phyloP scores from a whole-genome alignment of 2,329 filamentous ascomycete genomes.

The Diplodia sapinea region DNA sequence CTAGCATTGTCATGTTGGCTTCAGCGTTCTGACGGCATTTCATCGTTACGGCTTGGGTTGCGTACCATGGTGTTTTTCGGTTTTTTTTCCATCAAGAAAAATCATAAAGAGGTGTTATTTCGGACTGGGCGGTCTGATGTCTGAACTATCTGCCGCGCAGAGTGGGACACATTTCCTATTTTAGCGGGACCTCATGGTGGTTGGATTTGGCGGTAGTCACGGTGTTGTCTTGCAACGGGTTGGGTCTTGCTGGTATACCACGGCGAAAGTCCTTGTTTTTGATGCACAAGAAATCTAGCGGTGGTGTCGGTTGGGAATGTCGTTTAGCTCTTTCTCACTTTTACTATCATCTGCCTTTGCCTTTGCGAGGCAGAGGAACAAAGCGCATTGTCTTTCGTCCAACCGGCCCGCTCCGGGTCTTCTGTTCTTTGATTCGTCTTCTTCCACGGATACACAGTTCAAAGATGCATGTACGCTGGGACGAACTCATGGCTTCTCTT shows the following conservation, averaged over 20 bases:
- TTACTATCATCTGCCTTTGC: slow-evolving; percentile 5
- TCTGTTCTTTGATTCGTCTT: slow-evolving; percentile 30
- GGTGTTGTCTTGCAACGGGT: slow-evolving; percentile 32
- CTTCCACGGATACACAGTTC: slow-evolving; percentile 28
- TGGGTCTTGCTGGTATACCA: slow-evolving; percentile 47
- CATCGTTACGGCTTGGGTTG: slow-evolving; percentile 41
- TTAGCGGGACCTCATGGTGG: slow-evolving; percentile 37
- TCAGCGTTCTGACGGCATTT: slow-evolving; percentile 37
- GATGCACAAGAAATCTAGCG: slow-evolving; percentile 40
- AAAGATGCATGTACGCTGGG: slow-evolving; percentile 45
- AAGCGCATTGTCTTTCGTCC: slow-evolving; percentile 23
- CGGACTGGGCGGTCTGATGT: slow-evolving; percentile 28
- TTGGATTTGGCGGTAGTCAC: slow-evolving; percentile 30
- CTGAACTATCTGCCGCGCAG: slow-evolving; percentile 26
- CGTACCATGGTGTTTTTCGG: slow-evolving; percentile 33
- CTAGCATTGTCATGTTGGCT: slow-evolving; percentile 42
- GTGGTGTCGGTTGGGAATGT: slow-evolving; percentile 43
- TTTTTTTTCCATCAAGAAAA: slow-evolving; percentile 27
- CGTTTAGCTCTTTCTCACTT: slow-evolving; percentile 26
- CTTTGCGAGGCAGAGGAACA: slow-evolving; percentile 28
- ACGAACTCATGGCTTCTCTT: slow-evolving; percentile 39
- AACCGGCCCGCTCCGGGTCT: slow-evolving; percentile 25
- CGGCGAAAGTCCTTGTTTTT: slow-evolving; percentile 43
- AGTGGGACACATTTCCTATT: slow-evolving; percentile 49
- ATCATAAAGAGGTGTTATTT: slow-evolving; percentile 33